These are phyloP conservation scores for Huntiella moniliformis DNA, from an alignment of 2,329 filamentous ascomycete species.

Conservation along the genomic window DNA sequence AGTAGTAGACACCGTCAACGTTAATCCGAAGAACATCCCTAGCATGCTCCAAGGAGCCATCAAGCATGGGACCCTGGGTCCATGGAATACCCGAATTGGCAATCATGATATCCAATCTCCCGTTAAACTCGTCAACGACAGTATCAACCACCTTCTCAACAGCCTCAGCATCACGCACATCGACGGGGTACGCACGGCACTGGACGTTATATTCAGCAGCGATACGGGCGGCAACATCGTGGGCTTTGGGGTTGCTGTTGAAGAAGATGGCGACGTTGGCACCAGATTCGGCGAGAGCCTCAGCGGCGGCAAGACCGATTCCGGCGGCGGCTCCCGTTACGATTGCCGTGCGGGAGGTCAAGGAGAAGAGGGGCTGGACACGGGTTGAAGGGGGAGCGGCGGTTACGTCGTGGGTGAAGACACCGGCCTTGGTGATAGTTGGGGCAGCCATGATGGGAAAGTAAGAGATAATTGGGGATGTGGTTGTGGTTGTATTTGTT, in stretches of 20 bases:
- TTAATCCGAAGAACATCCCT: conserved; percentile 51
- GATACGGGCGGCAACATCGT: conserved; percentile 14
- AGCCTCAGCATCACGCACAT: conserved; percentile 19
- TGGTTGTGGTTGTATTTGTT: too few species aligned
- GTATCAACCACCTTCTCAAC: conserved; percentile 25
- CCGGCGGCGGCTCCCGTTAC: conserved; percentile 14
- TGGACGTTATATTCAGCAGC: conserved; percentile 33
- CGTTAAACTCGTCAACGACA: conserved; percentile 13
- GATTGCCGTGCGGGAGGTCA: conserved; percentile 30
- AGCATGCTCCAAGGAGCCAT: conserved; percentile 45
- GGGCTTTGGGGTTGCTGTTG: conserved; percentile 16
- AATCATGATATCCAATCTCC: conserved; percentile 31
- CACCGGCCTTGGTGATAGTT: conserved; percentile 22
- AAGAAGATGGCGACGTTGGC: conserved; percentile 19
- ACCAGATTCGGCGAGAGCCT: conserved; percentile 19
- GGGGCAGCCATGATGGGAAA: conserved; percentile 21
- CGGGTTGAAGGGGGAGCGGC: conserved; percentile 26
- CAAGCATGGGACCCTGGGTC: conserved; percentile 48
- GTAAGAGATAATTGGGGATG: conserved; percentile 3
- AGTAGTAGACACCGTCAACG: conserved; percentile 62
- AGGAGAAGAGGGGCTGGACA: conserved; percentile 47
- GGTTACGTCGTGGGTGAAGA: conserved; percentile 39
- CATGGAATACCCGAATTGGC: conserved; percentile 45
- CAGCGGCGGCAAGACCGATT: conserved; percentile 16
- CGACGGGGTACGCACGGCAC: conserved; percentile 44